Percentiles rank a stretch among this genome's conserved stretches.
Conservation (phyloP, 768 basidiomycete species). For the Agrocybe chaxingu region DNA sequence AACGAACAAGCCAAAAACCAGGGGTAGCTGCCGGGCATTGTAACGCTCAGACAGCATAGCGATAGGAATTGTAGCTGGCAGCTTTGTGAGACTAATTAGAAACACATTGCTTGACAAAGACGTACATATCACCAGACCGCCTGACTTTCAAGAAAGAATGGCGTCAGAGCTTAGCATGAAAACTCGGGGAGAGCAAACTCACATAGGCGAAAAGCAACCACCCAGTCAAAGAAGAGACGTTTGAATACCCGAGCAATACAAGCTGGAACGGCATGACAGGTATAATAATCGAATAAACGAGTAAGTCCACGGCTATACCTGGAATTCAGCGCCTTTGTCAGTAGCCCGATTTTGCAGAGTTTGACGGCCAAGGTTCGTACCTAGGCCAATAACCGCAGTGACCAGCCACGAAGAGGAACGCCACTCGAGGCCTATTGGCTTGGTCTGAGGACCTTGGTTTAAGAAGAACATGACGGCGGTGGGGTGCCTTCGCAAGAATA, state of each 20-base stretch:
- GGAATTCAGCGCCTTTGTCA: background rate
- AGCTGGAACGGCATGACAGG: constrained; percentile 66
- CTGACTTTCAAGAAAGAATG: constrained; percentile 35
- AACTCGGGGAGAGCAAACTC: constrained; percentile 16
- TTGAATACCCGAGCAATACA: constrained; percentile 39
- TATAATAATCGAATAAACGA: constrained; percentile 62
- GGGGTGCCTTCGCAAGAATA: too few species aligned
- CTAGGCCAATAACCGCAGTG: constrained; percentile 50
- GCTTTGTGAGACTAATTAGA: background rate
- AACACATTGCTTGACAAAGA: background rate
- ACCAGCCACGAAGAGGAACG: constrained; percentile 56
- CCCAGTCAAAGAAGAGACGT: constrained; percentile 49
- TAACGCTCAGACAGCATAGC: constrained; percentile 54
- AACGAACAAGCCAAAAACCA: constrained; percentile 46
- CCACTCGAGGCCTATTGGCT: constrained; percentile 50
- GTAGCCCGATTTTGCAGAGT: background rate
- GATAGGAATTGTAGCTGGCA: constrained; percentile 52
- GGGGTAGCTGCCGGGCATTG: constrained; percentile 41
- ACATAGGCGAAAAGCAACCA: constrained; percentile 64
- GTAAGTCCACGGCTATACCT: constrained; percentile 48
- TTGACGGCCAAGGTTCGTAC: constrained; percentile 23
- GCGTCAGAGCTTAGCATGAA: background rate
- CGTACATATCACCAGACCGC: constrained; percentile 53
- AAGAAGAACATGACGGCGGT: too few species aligned
- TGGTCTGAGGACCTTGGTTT: background rate